phyloP scores from a whole-genome alignment of 306 rosid species.

The Medicago ruthenica region DNA sequence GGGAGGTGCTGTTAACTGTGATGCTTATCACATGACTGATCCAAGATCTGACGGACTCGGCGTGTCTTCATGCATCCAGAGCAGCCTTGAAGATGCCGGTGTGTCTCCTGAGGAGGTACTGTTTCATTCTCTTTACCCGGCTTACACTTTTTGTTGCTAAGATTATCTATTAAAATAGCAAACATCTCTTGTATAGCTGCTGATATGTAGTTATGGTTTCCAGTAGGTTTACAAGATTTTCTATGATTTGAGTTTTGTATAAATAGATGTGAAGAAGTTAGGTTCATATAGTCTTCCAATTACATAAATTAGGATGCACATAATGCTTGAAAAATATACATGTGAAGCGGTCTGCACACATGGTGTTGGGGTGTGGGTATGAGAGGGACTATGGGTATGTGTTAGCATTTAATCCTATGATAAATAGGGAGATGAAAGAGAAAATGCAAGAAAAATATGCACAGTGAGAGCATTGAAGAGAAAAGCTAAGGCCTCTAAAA shows the following conservation, averaged over 20 bases:
- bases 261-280: neutral
- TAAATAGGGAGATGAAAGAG: no score
- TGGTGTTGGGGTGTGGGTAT: no score
- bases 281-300: slow-evolving; percentile 9
- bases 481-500: no score
- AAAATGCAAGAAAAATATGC: no score
- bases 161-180: neutral
- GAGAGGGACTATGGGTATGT: no score
- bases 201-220: slow-evolving; percentile 12
- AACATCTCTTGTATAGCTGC: slow-evolving; percentile 10
- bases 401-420: no score
- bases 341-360: neutral
- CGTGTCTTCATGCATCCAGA: slow-evolving; percentile 91
- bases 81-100: slow-evolving; percentile 96
- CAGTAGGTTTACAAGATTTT: slow-evolving; percentile 18
- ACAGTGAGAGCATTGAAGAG: no score
- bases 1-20: slow-evolving; percentile 99
- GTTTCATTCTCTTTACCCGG: slow-evolving; percentile 8
- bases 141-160: neutral
- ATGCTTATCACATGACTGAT: slow-evolving; percentile 98
- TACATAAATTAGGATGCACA: neutral
- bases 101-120: slow-evolving; percentile 97
- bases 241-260: slow-evolving; percentile 13
- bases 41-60: slow-evolving; percentile 99
- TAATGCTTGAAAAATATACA: neutral